Evolutionary conservation across 306 rosid species (phyloP).

Genomic region (Cucurbita ficifolia): DNA sequence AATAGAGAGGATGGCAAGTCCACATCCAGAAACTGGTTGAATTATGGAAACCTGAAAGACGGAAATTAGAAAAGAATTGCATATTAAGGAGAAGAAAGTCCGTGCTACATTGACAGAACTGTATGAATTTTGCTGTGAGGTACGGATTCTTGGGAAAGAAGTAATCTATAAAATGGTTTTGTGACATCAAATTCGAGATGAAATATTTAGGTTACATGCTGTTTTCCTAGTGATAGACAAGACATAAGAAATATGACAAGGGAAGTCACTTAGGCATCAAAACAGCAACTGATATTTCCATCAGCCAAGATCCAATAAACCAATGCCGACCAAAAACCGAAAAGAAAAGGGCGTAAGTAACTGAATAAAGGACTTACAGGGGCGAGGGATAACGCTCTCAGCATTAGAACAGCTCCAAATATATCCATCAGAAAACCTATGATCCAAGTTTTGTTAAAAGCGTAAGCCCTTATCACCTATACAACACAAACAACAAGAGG

Average conservation of each 20-base stretch:
- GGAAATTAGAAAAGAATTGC: background rate
- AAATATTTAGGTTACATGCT: background rate
- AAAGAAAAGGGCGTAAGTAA: background rate
- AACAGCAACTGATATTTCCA: background rate
- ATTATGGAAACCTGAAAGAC: slow-evolving; percentile 71
- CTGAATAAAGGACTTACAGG: slow-evolving; percentile 51
- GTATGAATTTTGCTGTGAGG: background rate
- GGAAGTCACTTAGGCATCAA: background rate
- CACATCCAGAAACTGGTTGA: slow-evolving; percentile 96
- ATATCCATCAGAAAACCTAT: slow-evolving; percentile 87
- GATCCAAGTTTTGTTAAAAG: slow-evolving; percentile 66
- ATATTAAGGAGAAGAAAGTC: background rate
- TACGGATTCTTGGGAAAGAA: background rate
- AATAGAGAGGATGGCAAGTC: slow-evolving; percentile 83
- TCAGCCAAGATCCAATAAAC: background rate
- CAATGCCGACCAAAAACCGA: background rate
- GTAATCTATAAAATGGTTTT: background rate
- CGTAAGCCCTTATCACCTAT: slow-evolving; percentile 85
- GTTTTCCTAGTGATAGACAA: background rate
- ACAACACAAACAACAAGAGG: background rate
- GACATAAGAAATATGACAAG: background rate
- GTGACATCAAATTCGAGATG: background rate
- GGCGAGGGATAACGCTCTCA: slow-evolving; percentile 84
- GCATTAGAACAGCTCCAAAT: slow-evolving; percentile 78
- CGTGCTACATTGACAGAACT: background rate